These are phyloP conservation scores for Amanita polypyramis DNA, from an alignment of 768 basidiomycete genomes.

Conservation along the genomic window DNA sequence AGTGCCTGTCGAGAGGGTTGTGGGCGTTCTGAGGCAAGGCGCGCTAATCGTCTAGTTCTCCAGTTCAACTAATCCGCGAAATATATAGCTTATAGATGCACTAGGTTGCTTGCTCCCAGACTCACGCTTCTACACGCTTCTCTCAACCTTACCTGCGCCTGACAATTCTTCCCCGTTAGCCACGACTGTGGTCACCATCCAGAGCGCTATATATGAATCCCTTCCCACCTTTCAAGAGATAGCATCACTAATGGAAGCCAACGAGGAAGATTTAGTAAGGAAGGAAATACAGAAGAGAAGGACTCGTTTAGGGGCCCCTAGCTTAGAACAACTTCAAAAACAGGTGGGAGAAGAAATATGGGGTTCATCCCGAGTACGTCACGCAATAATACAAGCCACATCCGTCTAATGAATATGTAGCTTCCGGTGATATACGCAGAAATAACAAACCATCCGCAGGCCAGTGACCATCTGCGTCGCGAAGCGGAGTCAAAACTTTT, in stretches of 20 bases:
- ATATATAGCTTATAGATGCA: constrained; percentile 48
- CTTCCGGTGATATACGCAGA: constrained; percentile 67
- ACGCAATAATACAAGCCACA: neutral
- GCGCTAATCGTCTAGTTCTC: constrained; percentile 2
- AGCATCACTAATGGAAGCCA: constrained; percentile 45
- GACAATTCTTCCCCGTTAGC: constrained; percentile 66
- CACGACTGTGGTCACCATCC: constrained; percentile 45
- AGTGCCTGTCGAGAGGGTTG: constrained; percentile 52
- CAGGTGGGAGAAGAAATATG: constrained; percentile 63
- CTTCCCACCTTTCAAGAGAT: constrained; percentile 70
- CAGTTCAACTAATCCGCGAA: neutral
- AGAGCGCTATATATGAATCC: constrained; percentile 56
- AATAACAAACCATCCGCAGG: constrained; percentile 71
- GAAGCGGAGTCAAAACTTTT: constrained; percentile 69
- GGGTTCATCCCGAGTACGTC: constrained; percentile 44
- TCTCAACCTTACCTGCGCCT: constrained; percentile 61
- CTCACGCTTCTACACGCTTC: constrained; percentile 49
- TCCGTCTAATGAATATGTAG: constrained; percentile 23
- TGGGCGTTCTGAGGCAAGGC: constrained; percentile 43
- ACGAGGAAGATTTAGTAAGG: constrained; percentile 46
- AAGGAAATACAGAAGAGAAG: constrained; percentile 72
- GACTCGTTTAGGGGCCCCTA: constrained; percentile 60
- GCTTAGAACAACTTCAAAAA: constrained; percentile 44
- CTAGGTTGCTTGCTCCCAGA: constrained; percentile 67
- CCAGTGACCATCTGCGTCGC: constrained; percentile 73